Conservation (phyloP, 495 filamentous ascomycete genomes). For the Penicillium bovifimosum region DNA sequence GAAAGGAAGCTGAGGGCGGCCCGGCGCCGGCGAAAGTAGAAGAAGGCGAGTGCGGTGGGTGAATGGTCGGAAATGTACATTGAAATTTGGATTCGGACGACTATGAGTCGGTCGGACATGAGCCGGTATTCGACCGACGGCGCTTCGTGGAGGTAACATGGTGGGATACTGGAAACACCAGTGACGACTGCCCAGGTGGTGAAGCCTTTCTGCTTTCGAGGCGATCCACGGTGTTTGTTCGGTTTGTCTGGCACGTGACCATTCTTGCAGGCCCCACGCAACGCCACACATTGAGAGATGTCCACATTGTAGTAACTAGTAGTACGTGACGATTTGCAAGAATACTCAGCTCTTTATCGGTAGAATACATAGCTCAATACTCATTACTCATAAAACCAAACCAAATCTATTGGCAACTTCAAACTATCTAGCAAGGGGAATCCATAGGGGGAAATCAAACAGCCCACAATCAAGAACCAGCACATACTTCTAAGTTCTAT, state of each 20-base stretch:
- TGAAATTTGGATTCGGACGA: constrained; percentile 4
- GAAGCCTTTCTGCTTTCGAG: background rate
- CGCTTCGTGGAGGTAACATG: constrained; percentile 21
- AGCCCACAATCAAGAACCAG: constrained; percentile 15
- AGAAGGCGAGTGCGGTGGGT: constrained; percentile 44
- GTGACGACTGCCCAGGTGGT: background rate
- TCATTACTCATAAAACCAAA: no score
- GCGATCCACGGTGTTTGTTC: constrained; percentile 5
- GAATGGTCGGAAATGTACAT: constrained; percentile 33
- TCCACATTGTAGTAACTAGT: no score
- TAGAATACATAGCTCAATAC: background rate
- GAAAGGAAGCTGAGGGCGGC: constrained; percentile 77
- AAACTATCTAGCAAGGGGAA: constrained; percentile 25
- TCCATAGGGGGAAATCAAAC: constrained; percentile 14
- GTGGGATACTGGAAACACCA: background rate
- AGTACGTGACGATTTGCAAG: no score
- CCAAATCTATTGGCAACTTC: constrained; percentile 10
- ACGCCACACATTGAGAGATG: no score
- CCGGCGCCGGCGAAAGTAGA: constrained; percentile 41
- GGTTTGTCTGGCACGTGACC: constrained; percentile 14
- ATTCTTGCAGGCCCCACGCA: background rate
- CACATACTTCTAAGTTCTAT: constrained; percentile 20
- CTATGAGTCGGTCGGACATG: constrained; percentile 12
- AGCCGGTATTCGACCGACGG: constrained; percentile 31
- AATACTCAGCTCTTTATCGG: no score